phyloP scores from a whole-genome alignment of 2,329 filamentous ascomycete genomes.

The Daldinia eschscholtzii region DNA sequence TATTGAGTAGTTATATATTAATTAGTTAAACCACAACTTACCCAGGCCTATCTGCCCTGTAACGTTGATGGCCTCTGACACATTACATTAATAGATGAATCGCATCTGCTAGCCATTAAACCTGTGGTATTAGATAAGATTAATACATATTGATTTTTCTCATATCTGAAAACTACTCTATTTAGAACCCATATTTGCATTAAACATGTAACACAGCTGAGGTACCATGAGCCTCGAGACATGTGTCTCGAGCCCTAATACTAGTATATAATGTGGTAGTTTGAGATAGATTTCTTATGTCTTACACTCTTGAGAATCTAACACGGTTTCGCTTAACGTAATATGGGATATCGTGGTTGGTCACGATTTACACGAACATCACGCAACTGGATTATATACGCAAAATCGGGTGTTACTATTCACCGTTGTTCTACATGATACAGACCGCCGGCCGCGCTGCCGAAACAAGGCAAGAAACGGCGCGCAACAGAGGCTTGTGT shows the following conservation, averaged over 20 bases:
- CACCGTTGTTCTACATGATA: slow-evolving; percentile 8
- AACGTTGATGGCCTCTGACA: not conserved
- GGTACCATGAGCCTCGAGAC: not conserved
- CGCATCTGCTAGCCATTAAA: not conserved
- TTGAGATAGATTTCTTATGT: slow-evolving; percentile 14
- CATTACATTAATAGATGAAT: not conserved
- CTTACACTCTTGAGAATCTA: slow-evolving; percentile 4
- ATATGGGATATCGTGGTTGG: not conserved
- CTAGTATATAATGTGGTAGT: not conserved
- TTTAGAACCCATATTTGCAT: not conserved
- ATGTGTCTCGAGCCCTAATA: not conserved
- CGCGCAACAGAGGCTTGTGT: slow-evolving; percentile 11
- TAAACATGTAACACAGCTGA: not conserved
- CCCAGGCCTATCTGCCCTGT: not conserved
- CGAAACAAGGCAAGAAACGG: not conserved
- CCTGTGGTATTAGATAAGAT: not conserved
- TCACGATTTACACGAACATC: slow-evolving; percentile 5
- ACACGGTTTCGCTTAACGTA: slow-evolving; percentile 1
- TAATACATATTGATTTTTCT: not conserved
- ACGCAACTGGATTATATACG: slow-evolving; percentile 13
- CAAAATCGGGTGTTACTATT: slow-evolving; percentile 11
- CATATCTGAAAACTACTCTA: not conserved
- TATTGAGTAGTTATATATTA: not conserved
- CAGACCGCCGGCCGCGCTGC: slow-evolving; percentile 3
- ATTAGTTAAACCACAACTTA: not conserved